Base-by-base conservation (phyloP, 140 eudicot genomes). In the Oenanthe javanica region DNA sequence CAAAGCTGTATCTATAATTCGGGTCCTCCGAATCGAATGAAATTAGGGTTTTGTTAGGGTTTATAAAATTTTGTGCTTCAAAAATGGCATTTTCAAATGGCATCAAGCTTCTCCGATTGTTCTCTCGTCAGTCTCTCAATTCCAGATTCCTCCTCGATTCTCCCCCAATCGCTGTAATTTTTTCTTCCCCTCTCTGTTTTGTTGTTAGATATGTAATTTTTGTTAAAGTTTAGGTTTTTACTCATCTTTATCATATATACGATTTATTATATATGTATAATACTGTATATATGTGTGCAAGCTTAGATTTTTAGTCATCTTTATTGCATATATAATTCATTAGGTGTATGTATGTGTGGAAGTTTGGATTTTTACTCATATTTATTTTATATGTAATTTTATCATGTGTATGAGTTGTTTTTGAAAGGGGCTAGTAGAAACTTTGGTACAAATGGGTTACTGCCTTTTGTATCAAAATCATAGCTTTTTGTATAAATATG, bases 121-220 rank as follows among this genome's bases (percentile, higher is more conserved):
- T 69, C 74, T 27, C 74, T 69, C 74, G 74, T 27, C 74, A 69
- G 46, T 40, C 74, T 69, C 74, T 69, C 74, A 21, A 19, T 15
- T 27, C 46, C 47, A 69, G 46, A 27, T 36, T 69, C n/a, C 46
- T 69, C 47, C 74, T 31, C 42, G 46, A 36, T 69, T 69, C 74
- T 69, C 13, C 74, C 19, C 74, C 74, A 31, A 14, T 69, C 74
- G 46, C 74, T 10, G 74, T 69, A 69, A 23, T 23, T 63, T 63
- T 63, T 2, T 31, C 0, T 7, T 4, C n/a, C n/a, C 74, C 46
- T 46, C 14, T 15, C n/a, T 4, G 21, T 69, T 38, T 69, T 15
- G 9, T 45, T 69, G 6, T 63, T 63, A 63, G 40, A 63, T 23
- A 3, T 63, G 70, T 63, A n/a, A 23, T 63, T 23, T 63, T 0